A percentile compares a stretch with the other conserved stretches of the same genome.
Evolutionary conservation across 2,329 filamentous ascomycete species (phyloP).

Genomic region (Parastagonospora avenae): DNA sequence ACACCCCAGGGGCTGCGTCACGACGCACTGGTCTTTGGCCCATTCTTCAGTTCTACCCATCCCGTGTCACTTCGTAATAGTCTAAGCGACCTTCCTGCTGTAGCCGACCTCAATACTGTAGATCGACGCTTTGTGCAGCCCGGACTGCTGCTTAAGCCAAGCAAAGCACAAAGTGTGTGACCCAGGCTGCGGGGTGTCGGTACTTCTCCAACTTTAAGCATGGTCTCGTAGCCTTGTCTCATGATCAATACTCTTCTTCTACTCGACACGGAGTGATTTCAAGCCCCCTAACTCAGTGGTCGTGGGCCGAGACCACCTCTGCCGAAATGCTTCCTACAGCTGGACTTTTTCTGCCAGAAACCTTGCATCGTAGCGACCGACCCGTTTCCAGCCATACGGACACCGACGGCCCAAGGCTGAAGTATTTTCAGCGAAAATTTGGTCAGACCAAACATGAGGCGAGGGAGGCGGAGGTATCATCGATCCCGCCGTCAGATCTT

Average conservation of each 20-base stretch:
- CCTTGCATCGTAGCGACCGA: slow-evolving; percentile 11
- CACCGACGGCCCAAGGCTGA: slow-evolving; percentile 7
- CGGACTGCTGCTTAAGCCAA: no score
- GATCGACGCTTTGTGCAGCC: no score
- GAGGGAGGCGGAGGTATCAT: slow-evolving; percentile 8
- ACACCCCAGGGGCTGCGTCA: neutral
- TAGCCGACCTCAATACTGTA: neutral
- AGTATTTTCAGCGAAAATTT: slow-evolving; percentile 19
- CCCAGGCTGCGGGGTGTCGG: neutral
- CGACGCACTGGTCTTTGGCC: neutral
- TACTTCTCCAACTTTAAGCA: neutral
- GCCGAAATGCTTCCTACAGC: slow-evolving; percentile 15
- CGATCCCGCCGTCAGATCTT: slow-evolving; percentile 4
- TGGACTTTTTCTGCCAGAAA: slow-evolving; percentile 27
- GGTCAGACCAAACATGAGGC: slow-evolving; percentile 9
- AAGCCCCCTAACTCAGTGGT: no score
- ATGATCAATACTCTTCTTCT: no score
- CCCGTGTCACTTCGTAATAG: neutral
- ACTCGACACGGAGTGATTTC: no score
- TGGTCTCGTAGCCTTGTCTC: neutral
- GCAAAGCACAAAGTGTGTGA: neutral
- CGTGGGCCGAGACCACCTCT: neutral
- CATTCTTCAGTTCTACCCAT: neutral
- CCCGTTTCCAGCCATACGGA: slow-evolving; percentile 4
- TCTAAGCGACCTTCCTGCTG: neutral